Base-by-base conservation (phyloP, 2,329 filamentous ascomycete genomes). In the Penicillium sp. region DNA sequence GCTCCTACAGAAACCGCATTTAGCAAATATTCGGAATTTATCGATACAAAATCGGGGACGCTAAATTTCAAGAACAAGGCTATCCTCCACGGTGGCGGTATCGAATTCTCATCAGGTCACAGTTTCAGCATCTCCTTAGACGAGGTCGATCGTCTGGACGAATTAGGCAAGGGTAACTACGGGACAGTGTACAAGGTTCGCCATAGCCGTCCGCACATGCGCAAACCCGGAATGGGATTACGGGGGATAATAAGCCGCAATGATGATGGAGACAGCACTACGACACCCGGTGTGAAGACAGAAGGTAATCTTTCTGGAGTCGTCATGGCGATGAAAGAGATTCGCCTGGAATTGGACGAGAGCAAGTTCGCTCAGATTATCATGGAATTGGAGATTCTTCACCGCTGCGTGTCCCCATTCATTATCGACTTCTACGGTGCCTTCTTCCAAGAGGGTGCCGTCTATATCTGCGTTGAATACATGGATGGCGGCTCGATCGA, bases 241-340 rank as follows among this genome's bases (percentile, higher is more conserved):
- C 74, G 78, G 41, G 81, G 81, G 17, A 82, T 81, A 63, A 77
- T 81, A 59, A 69, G 72, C 40, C 69, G 68, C 57, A 1, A 51
- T n/a, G n/a, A n/a, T n/a, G n/a, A n/a, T n/a, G n/a, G n/a, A n/a
- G n/a, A n/a, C n/a, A n/a, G n/a, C n/a, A n/a, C n/a, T n/a, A n/a
- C n/a, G n/a, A n/a, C n/a, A n/a, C n/a, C n/a, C n/a, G n/a, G n/a
- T n/a, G n/a, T n/a, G n/a, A n/a, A n/a, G n/a, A n/a, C n/a, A n/a
- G n/a, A n/a, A n/a, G n/a, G n/a, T n/a, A 57, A 3, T 9, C 57
- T 69, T 8, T 67, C 72, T 0, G 89, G 91, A 17, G 80, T 87
- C 43, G 77, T 95, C 52, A 97, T 98, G 93, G 93, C 93, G 12
- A 98, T 98, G 93, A 98, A 98, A 69, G 93, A 98, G 70, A 94